Evolutionary conservation across 1,284 basidiomycete species (phyloP).

Genomic region (Stygiomarasmius scandens): DNA sequence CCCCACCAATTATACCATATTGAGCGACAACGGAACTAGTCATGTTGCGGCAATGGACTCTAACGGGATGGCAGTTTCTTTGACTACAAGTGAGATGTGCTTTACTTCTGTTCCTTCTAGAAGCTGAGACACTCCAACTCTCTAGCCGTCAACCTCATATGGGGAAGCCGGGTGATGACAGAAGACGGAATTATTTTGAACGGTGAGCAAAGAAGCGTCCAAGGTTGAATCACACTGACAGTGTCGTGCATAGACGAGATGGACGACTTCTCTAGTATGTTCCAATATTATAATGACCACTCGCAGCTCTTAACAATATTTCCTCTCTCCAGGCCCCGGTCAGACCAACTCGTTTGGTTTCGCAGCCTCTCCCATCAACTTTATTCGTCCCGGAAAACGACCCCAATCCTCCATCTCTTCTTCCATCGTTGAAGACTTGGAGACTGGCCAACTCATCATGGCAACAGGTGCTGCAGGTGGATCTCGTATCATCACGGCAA

Average conservation of each 20-base stretch:
- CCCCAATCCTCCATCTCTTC: slow-evolving; percentile 30
- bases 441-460: slow-evolving; percentile 26
- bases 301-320: not conserved
- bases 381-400: slow-evolving; percentile 22
- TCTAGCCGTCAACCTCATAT: slow-evolving; percentile 18
- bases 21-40: slow-evolving; percentile 29
- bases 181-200: slow-evolving; percentile 3
- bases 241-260: slow-evolving; percentile 2
- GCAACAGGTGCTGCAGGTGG: slow-evolving; percentile 33
- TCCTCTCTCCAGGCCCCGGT: slow-evolving; percentile 17
- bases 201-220: not conserved
- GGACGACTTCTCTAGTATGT: slow-evolving; percentile 10
- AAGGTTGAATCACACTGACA: not conserved
- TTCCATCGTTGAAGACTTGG: slow-evolving; percentile 29
- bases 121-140: not conserved
- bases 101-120: not conserved
- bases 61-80: slow-evolving; percentile 25
- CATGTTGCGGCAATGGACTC: slow-evolving; percentile 29
- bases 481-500: slow-evolving; percentile 32
- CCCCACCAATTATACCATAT: slow-evolving; percentile 20
- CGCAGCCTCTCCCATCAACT: slow-evolving; percentile 25
- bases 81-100: slow-evolving; percentile 23
- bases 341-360: slow-evolving; percentile 29
- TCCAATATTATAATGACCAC: not conserved
- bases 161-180: slow-evolving; percentile 41